Conservation (phyloP, 805 yeast genomes). For the Saturnispora hagleri region DNA sequence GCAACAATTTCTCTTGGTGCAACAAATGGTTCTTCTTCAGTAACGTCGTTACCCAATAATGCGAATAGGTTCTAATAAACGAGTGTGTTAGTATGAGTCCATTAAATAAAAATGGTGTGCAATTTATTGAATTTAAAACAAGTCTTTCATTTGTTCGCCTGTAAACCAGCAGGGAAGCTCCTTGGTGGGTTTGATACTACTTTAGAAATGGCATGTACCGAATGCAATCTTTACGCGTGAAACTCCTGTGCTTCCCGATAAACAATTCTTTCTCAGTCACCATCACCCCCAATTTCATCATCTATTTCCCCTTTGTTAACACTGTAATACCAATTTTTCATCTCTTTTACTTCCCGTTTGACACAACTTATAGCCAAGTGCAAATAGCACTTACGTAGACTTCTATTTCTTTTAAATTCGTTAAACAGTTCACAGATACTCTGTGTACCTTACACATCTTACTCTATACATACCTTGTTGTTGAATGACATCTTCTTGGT, state of each 20-base stretch:
- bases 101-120: too few species aligned
- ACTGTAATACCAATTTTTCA: neutral
- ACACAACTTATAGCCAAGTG: neutral
- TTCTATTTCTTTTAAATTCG: neutral
- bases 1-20: conserved; percentile 72
- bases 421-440: neutral
- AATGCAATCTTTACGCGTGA: too few species aligned
- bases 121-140: too few species aligned
- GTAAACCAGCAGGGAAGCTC: too few species aligned
- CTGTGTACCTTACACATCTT: neutral
- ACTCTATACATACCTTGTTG: conserved; percentile 15
- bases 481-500: conserved; percentile 13
- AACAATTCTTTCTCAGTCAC: neutral
- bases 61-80: conserved; percentile 59
- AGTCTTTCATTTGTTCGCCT: too few species aligned
- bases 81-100: neutral
- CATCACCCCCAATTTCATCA: neutral
- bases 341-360: neutral
- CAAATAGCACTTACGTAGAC: neutral
- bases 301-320: neutral
- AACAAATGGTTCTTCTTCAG: conserved; percentile 53
- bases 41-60: conserved; percentile 83
- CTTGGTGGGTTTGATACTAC: too few species aligned
- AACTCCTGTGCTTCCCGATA: neutral
- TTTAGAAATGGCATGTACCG: too few species aligned